Conservation (phyloP, 176 grass and related monocot genomes). For the Sorghum bicolor region DNA sequence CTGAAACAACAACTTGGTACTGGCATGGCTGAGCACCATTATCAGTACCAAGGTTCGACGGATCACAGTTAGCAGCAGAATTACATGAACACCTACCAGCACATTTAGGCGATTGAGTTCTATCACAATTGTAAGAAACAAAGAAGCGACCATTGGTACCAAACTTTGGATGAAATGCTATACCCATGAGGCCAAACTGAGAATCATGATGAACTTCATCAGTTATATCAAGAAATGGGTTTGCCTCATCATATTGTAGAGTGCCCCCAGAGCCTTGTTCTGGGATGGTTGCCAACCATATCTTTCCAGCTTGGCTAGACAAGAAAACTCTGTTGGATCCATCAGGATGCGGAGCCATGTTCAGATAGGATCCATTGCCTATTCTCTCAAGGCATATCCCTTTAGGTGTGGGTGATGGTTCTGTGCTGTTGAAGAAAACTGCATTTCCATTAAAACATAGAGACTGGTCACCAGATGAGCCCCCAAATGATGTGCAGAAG, state of each 20-base stretch:
- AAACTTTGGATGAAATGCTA: constrained; percentile 87
- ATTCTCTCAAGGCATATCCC: constrained; percentile 88
- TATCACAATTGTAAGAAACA: constrained; percentile 92
- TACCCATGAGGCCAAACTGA: constrained; percentile 79
- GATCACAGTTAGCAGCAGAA: constrained; percentile 83
- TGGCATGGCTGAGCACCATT: constrained; percentile 75
- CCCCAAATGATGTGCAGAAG: constrained; percentile 78
- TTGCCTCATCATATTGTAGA: constrained; percentile 52
- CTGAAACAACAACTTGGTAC: constrained; percentile 70
- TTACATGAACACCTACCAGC: constrained; percentile 90
- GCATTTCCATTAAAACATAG: constrained; percentile 71
- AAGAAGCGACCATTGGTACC: constrained; percentile 78
- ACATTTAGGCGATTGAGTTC: constrained; percentile 49
- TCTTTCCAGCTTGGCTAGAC: constrained; percentile 77
- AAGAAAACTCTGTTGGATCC: constrained; percentile 91
- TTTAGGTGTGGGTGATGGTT: constrained; percentile 55
- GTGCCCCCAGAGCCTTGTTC: constrained; percentile 68
- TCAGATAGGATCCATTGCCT: constrained; percentile 78
- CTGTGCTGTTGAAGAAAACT: constrained; percentile 63
- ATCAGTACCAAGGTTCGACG: constrained; percentile 61
- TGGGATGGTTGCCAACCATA: constrained; percentile 76
- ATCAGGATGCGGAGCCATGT: constrained; percentile 82
- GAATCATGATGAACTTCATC: constrained; percentile 76
- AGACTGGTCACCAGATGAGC: constrained; percentile 41
- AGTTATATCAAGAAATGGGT: constrained; percentile 88